phyloP scores from a whole-genome alignment of 768 basidiomycete species.

The Boletus sp. region DNA sequence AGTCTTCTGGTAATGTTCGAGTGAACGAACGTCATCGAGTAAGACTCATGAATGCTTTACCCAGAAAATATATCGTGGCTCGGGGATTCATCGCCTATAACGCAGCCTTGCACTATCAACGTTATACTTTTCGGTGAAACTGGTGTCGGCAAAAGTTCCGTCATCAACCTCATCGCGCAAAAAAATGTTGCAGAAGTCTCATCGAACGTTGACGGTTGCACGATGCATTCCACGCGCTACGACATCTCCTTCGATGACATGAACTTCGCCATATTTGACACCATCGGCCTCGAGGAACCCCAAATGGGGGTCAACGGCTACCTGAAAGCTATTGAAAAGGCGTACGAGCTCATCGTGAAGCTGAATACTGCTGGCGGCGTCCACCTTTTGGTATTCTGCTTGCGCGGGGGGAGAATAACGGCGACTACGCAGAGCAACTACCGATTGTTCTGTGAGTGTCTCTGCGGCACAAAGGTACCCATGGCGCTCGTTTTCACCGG shows the following conservation, averaged over 20 bases:
- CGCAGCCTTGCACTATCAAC: conserved; percentile 22
- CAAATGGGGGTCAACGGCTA: conserved; percentile 28
- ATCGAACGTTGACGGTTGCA: conserved; percentile 32
- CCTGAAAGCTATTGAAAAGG: conserved; percentile 26
- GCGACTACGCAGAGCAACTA: conserved; percentile 38
- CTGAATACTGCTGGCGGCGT: conserved; percentile 34
- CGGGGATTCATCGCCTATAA: not conserved
- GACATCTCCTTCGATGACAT: conserved; percentile 18
- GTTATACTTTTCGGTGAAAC: conserved; percentile 42
- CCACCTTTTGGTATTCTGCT: conserved; percentile 41
- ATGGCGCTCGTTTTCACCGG: conserved; percentile 40
- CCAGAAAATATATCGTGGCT: not conserved
- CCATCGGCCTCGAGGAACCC: conserved; percentile 35
- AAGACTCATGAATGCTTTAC: conserved; percentile 5
- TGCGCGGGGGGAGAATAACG: conserved; percentile 39
- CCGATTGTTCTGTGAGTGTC: conserved; percentile 36
- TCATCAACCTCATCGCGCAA: conserved; percentile 31
- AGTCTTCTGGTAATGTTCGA: conserved; percentile 8
- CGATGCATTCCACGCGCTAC: conserved; percentile 32
- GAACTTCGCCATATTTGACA: conserved; percentile 31
- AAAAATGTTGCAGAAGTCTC: conserved; percentile 23
- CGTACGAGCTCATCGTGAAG: conserved; percentile 31
- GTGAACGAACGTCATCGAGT: not conserved
- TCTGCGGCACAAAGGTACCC: conserved; percentile 38
- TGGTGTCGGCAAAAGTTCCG: conserved; percentile 34